Base-by-base conservation (phyloP, 2,329 filamentous ascomycete genomes). In the Hypoxylon rubiginosum region DNA sequence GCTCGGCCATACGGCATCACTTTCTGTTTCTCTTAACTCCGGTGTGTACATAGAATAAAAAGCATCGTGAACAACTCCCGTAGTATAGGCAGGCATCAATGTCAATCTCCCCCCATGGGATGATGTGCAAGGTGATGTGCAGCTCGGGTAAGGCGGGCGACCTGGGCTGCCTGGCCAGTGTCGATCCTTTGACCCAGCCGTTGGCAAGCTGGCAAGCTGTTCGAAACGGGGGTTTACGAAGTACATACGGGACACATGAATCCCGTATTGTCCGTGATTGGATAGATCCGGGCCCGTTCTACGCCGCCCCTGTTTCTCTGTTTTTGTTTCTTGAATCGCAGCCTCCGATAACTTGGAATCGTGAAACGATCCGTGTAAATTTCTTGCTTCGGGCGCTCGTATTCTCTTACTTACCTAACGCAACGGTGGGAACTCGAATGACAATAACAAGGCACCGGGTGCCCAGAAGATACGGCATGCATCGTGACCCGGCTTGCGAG, bases 111-210 rank as follows among this genome's bases (percentile, higher is more conserved):
- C 63, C 60, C 61, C 63, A 56, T 53, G 58, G 56, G 26, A n/a
- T 48, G 24, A 24, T 26, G 9, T 30, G 46, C 26, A 50, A 43
- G 48, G 32, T 64, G 57, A 67, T 67, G 53, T 52, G 60, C 60
- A 39, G 36, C 53, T 43, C 66, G 60, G 66, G 66, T 64, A 61
- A 32, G 64, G 57, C 62, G 63, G 67, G 34, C 46, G 3, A 41
- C 57, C 62, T 56, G 63, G 67, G 34, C 46, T 1, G 30, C 57
- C 62, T 56, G 61, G 66, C 4, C 59, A 58, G 63, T 54, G 67
- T 53, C 64, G 67, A 69, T 67, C 64, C 64, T 62, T 57, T 24
- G 11, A 39, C 43, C 39, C 28, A 59, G 48, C 45, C 50, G 51
- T 48, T 19, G 26, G 24, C 21, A 24, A 24, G 21, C 21, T 24